Base-by-base conservation (phyloP, 1,139 yeast species). In the Diutina siamensis region DNA sequence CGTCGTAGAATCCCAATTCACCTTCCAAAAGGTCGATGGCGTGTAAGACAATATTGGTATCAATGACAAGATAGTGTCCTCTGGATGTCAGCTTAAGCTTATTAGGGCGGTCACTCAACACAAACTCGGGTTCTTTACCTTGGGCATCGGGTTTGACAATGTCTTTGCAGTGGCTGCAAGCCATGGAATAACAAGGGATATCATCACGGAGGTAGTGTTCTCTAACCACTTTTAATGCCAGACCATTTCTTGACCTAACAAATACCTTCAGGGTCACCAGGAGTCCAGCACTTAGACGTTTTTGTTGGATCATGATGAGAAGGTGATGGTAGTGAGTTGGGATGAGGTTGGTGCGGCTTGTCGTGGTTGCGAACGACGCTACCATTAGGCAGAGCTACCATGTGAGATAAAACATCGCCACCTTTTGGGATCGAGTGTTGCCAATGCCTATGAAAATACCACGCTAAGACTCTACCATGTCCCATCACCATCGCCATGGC, bases 181-280 rank as follows among this genome's bases (percentile, higher is more conserved):
- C 68, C 53, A 68, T 71, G 2, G 96, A 86, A 45, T 83, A 78
- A 62, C 98, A 92, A 19, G 97, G 95, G 48, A 94, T 88, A 61
- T 94, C 98, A 47, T 78, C 78, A 59, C 98, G 74, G 48, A 94
- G 69, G 59, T 94, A 94, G 60, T 89, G 97, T 60, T 94, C 98
- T 54, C 97, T 76, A 20, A 88, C 96, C 35, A 94, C 74, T 60
- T 92, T 92, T 40, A 89, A 74, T 4, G 97, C 97, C 46, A 83
- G 82, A 12, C 97, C 97, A 53, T 83, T 80, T 55, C 92, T 74
- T 2, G 97, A 85, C 53, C 96, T 71, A 46, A 92, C 95, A 65
- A 85, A 92, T 18, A 92, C 96, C 61, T 89, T 92, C 52, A 88
- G 92, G 0, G 95, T 81, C 27, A 83, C 94, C 5, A 82, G 69